Evolutionary conservation across 164 flowering plant genomes (phyloP).

Genomic region (Tetrastigma voinierianum): DNA sequence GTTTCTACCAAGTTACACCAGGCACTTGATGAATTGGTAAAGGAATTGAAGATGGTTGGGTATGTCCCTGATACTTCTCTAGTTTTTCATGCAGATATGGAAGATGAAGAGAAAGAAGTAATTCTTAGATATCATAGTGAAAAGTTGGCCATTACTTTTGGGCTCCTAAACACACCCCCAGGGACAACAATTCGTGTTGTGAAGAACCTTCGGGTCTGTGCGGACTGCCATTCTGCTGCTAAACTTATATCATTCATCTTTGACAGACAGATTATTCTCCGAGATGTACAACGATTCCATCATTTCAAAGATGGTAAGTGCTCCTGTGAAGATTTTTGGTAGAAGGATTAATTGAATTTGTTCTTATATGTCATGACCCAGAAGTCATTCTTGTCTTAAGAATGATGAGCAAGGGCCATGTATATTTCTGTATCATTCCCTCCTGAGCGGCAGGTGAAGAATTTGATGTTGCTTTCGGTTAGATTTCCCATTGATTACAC

Average conservation of each 20-base stretch:
- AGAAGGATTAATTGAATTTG: background rate
- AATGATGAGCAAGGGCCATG: too few species aligned
- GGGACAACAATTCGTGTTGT: conserved; percentile 73
- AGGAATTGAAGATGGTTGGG: conserved; percentile 56
- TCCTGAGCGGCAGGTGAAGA: too few species aligned
- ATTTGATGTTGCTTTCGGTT: too few species aligned
- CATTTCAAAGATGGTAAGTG: conserved; percentile 64
- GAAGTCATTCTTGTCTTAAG: background rate
- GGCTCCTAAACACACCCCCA: conserved; percentile 62
- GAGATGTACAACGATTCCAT: conserved; percentile 75
- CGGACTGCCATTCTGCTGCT: conserved; percentile 73
- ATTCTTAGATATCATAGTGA: conserved; percentile 69
- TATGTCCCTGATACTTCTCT: conserved; percentile 69
- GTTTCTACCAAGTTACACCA: conserved; percentile 35
- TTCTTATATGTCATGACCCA: background rate
- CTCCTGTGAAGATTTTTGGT: conserved; percentile 83
- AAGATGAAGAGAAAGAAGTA: conserved; percentile 56
- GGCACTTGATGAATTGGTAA: conserved; percentile 51
- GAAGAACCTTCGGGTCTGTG: conserved; percentile 75
- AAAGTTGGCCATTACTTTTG: conserved; percentile 71
- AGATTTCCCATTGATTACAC: too few species aligned
- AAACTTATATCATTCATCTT: conserved; percentile 53
- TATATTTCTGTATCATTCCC: too few species aligned
- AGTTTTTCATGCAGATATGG: conserved; percentile 56
- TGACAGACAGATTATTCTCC: conserved; percentile 51